phyloP scores from a whole-genome alignment of 2,329 filamentous ascomycete species.

The Exophiala bonariae region DNA sequence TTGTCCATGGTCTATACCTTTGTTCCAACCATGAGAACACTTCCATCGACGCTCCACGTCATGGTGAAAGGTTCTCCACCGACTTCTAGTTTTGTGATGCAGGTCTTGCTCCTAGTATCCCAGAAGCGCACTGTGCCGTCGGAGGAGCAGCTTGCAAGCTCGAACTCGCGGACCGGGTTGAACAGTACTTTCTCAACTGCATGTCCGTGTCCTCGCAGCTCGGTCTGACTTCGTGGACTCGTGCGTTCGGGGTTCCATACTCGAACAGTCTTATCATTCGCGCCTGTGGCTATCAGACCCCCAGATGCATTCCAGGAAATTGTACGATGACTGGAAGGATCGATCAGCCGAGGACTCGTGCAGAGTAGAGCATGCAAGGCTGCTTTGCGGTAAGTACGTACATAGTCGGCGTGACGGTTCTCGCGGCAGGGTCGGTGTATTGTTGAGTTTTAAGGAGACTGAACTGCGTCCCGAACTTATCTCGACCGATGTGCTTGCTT shows the following conservation, averaged over 20 bases:
- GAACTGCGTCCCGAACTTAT: slow-evolving; percentile 68
- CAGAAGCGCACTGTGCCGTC: slow-evolving; percentile 53
- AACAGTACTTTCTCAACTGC: slow-evolving; percentile 51
- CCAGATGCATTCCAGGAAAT: slow-evolving; percentile 90
- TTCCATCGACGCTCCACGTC: slow-evolving; percentile 50
- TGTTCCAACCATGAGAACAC: slow-evolving; percentile 45
- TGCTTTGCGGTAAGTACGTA: slow-evolving; percentile 38
- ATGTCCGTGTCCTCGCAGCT: slow-evolving; percentile 48
- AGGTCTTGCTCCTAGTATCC: slow-evolving; percentile 51
- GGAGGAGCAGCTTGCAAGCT: slow-evolving; percentile 50
- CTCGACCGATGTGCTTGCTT: slow-evolving; percentile 56
- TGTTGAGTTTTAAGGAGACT: slow-evolving; percentile 67
- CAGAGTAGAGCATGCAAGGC: background rate
- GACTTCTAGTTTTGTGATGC: slow-evolving; percentile 48
- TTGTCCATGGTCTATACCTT: no score
- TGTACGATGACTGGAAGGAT: slow-evolving; percentile 63
- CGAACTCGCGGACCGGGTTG: slow-evolving; percentile 50
- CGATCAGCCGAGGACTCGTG: slow-evolving; percentile 33
- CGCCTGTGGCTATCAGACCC: slow-evolving; percentile 80
- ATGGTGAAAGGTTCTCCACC: slow-evolving; percentile 51
- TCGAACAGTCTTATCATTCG: slow-evolving; percentile 83
- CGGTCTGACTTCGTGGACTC: slow-evolving; percentile 47
- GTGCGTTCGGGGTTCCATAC: slow-evolving; percentile 75
- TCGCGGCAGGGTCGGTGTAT: slow-evolving; percentile 64
- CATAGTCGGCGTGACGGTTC: slow-evolving; percentile 58